A percentile compares a stretch with the other conserved stretches of the same genome.
phyloP scores from a whole-genome alignment of 2,329 filamentous ascomycete genomes.

The Beauveria varroae region DNA sequence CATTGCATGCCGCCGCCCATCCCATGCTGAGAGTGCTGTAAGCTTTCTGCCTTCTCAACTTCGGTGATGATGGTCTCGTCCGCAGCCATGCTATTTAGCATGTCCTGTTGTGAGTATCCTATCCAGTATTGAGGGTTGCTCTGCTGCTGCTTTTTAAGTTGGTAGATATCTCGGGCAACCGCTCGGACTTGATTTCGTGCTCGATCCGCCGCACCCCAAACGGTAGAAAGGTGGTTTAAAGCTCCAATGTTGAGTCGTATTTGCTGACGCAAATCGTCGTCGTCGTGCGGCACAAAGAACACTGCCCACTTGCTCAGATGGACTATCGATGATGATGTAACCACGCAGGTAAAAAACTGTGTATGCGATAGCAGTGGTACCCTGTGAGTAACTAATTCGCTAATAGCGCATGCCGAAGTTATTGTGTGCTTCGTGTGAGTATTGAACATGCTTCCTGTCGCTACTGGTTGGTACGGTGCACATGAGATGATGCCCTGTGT shows the following conservation, averaged over 20 bases:
- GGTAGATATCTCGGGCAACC: conserved; percentile 71
- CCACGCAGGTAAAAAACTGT: conserved; percentile 75
- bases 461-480: conserved; percentile 49
- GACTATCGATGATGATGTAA: conserved; percentile 72
- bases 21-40: conserved; percentile 14
- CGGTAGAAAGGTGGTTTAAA: conserved; percentile 57
- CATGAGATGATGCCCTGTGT: conserved; percentile 56
- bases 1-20: conserved; percentile 8
- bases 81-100: conserved; percentile 46
- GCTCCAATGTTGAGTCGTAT: conserved; percentile 74
- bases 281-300: conserved; percentile 51
- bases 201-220: conserved; percentile 65
- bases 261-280: conserved; percentile 63
- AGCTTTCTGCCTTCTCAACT: conserved; percentile 34
- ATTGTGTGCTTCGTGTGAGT: conserved; percentile 75
- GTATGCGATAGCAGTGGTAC: conserved; percentile 66
- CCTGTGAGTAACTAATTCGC: conserved; percentile 65
- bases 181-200: conserved; percentile 67
- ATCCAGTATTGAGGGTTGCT: conserved; percentile 47
- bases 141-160: conserved; percentile 48
- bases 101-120: conserved; percentile 46
- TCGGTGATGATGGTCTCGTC: conserved; percentile 54
- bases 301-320: conserved; percentile 73
- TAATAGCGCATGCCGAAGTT: conserved; percentile 69
- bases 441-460: conserved; percentile 46